These are phyloP conservation scores for Talaromyces pinophilus DNA, from an alignment of 2,329 filamentous ascomycete species.

Conservation along the genomic window DNA sequence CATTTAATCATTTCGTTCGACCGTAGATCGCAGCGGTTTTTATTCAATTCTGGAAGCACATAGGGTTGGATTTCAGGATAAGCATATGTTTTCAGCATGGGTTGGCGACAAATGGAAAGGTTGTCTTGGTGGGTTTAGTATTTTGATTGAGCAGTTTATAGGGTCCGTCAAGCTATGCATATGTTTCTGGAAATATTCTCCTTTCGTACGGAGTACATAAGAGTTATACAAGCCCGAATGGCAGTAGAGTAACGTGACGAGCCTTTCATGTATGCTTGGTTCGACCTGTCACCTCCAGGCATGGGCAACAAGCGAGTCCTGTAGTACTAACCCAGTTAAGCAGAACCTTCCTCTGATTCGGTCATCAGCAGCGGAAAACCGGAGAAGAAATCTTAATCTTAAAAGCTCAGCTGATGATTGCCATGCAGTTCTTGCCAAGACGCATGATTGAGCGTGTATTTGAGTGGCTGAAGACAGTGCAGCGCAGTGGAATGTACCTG, in stretches of 20 bases:
- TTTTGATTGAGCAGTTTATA: neutral
- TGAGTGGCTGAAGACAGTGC: neutral
- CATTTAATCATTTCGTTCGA: conserved; percentile 9
- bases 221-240: neutral
- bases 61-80: neutral
- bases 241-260: neutral
- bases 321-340: neutral
- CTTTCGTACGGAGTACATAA: neutral
- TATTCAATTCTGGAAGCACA: neutral
- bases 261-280: neutral
- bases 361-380: neutral
- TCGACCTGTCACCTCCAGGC: no score
- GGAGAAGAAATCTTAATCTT: neutral
- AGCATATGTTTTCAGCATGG: neutral
- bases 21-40: conserved; percentile 3
- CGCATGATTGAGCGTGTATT: neutral
- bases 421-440: neutral
- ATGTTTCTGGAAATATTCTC: neutral
- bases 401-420: neutral
- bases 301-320: neutral
- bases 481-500: neutral
- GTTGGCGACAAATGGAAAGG: neutral
- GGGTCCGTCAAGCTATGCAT: neutral
- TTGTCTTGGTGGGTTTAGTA: neutral
- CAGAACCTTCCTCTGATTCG: neutral